Evolutionary conservation across 2,329 filamentous ascomycete species (phyloP).

Genomic region (Neurospora crassa): DNA sequence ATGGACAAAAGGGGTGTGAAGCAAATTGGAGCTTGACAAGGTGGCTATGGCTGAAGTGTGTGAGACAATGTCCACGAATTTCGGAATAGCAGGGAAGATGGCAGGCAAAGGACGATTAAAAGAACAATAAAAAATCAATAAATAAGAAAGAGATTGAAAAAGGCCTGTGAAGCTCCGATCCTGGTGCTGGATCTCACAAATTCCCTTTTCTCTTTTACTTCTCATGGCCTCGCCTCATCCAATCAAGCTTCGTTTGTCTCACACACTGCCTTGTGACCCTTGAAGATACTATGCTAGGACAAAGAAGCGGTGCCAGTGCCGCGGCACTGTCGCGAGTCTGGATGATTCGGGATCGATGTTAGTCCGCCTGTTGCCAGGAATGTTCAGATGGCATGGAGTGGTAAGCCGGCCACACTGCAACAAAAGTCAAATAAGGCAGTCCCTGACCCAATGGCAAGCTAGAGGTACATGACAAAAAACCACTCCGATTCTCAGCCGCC

Average conservation of each 20-base stretch:
- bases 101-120: background rate
- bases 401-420: background rate
- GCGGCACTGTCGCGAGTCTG: background rate
- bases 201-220: background rate
- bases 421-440: background rate
- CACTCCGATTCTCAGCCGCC: background rate
- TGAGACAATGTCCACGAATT: background rate
- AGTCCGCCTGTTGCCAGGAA: background rate
- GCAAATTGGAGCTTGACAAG: background rate
- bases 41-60: background rate
- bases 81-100: background rate
- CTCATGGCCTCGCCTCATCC: background rate
- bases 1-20: background rate
- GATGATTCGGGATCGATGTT: background rate
- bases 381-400: background rate
- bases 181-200: background rate
- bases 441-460: background rate
- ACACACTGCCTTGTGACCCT: slow-evolving; percentile 5
- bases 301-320: slow-evolving; percentile 4
- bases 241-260: background rate
- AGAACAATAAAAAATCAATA: background rate
- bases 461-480: background rate
- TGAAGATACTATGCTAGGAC: slow-evolving; percentile 5
- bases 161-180: background rate
- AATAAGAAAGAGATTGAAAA: too few species aligned